Evolutionary conservation across 371 early-diverging fungal species (phyloP).

Genomic region (Batrachochytrium dendrobatidis): DNA sequence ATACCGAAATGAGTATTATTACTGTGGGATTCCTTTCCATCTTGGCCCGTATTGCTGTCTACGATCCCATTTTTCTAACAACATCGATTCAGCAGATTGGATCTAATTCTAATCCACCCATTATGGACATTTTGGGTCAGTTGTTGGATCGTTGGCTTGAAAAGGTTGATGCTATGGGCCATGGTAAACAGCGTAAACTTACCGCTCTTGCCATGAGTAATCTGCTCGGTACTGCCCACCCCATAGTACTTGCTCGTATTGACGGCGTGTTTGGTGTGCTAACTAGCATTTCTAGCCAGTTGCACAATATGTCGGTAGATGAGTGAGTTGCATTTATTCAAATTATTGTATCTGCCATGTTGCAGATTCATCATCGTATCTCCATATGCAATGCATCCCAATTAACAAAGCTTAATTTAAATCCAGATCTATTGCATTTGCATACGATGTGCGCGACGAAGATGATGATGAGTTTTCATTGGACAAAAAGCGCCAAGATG

Average conservation of each 20-base stretch:
- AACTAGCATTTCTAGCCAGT: conserved; percentile 5
- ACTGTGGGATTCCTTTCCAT: conserved; percentile 56
- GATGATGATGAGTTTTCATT: conserved; percentile 51
- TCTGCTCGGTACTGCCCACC: conserved; percentile 49
- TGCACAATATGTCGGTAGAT: background rate
- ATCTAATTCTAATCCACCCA: background rate
- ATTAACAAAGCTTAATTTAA: background rate
- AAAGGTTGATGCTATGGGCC: conserved; percentile 56
- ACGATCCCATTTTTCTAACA: conserved; percentile 47
- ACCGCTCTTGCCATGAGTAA: conserved; percentile 61
- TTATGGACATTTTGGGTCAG: background rate
- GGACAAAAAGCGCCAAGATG: conserved; percentile 40
- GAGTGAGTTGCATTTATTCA: conserved; percentile 3
- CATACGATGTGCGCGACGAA: conserved; percentile 52
- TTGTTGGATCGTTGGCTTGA: background rate
- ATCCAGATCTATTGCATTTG: conserved; percentile 52
- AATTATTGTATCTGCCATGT: no score
- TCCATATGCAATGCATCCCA: background rate
- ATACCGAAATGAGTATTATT: conserved; percentile 46
- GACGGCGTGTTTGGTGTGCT: background rate
- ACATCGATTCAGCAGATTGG: conserved; percentile 1
- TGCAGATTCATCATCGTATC: background rate
- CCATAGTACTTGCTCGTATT: conserved; percentile 2
- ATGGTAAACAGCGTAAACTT: conserved; percentile 64
- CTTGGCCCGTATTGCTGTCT: conserved; percentile 56